Conservation (phyloP, 1,139 yeast species). For the Yamadazyma sp. region DNA sequence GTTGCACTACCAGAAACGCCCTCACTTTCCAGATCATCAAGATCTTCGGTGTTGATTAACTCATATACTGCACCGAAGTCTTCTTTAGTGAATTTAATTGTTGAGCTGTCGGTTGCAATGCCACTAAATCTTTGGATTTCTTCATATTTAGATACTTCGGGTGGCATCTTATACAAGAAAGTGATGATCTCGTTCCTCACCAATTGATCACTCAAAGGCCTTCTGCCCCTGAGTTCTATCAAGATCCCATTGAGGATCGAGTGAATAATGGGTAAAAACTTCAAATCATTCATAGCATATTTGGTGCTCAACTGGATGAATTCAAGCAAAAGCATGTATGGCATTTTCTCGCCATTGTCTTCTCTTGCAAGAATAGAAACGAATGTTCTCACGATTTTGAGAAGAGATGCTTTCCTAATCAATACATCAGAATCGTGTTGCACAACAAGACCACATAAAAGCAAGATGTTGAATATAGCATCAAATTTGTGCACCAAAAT, state of each 20-base stretch:
- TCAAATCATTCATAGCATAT: conserved; percentile 6
- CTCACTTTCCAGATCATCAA: not conserved
- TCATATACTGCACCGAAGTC: not conserved
- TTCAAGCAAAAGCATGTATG: conserved; percentile 4
- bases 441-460: conserved; percentile 5
- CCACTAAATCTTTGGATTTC: conserved; percentile 4
- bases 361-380: not conserved
- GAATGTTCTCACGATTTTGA: not conserved
- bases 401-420: not conserved
- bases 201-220: conserved; percentile 18
- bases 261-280: conserved; percentile 4
- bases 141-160: conserved; percentile 1
- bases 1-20: not conserved
- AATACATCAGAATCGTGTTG: not conserved
- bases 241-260: conserved; percentile 2
- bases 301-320: conserved; percentile 1
- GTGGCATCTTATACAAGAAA: conserved; percentile 3
- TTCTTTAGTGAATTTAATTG: conserved; percentile 2
- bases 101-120: not conserved
- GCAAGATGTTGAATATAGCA: conserved; percentile 1
- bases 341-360: not conserved
- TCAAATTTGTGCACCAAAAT: conserved; percentile 6
- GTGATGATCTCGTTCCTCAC: conserved; percentile 12
- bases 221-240: not conserved
- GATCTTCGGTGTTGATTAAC: not conserved